Percentiles rank a stretch among this genome's conserved stretches.
Evolutionary conservation across 2,329 filamentous ascomycete species (phyloP).

Genomic region (Ilyonectria destructans): DNA sequence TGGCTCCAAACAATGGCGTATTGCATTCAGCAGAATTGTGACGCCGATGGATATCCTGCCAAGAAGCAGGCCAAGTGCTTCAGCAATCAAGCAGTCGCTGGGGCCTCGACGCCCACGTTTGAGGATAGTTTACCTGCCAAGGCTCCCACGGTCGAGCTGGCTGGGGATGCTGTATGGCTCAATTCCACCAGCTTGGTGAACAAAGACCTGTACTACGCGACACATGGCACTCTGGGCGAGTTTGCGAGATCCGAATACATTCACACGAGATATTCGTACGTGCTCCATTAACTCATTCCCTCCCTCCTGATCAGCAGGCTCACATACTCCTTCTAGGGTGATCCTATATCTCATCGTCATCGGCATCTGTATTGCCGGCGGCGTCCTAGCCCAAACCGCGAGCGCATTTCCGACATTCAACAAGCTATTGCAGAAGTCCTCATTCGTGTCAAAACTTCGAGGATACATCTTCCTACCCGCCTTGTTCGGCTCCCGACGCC

Average conservation of each 20-base stretch:
- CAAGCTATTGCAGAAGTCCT: not conserved
- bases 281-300: too few species aligned
- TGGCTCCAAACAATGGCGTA: constrained; percentile 14
- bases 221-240: constrained; percentile 12
- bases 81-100: too few species aligned
- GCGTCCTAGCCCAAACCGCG: not conserved
- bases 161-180: constrained; percentile 7
- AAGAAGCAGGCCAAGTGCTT: too few species aligned
- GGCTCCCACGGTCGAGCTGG: constrained; percentile 2
- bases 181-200: constrained; percentile 9
- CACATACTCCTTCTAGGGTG: too few species aligned
- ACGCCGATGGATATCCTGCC: not conserved
- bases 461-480: constrained; percentile 10
- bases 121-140: too few species aligned
- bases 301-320: too few species aligned
- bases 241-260: constrained; percentile 14
- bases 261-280: constrained; percentile 11
- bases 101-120: too few species aligned
- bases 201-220: constrained; percentile 12
- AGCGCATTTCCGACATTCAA: constrained; percentile 2
- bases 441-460: constrained; percentile 13
- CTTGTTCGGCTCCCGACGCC: not conserved
- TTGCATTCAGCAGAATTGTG: constrained; percentile 13
- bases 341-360: too few species aligned
- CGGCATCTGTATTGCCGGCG: too few species aligned